Base-by-base conservation (phyloP, 176 grass and related monocot species). In the Triticum monococcum region DNA sequence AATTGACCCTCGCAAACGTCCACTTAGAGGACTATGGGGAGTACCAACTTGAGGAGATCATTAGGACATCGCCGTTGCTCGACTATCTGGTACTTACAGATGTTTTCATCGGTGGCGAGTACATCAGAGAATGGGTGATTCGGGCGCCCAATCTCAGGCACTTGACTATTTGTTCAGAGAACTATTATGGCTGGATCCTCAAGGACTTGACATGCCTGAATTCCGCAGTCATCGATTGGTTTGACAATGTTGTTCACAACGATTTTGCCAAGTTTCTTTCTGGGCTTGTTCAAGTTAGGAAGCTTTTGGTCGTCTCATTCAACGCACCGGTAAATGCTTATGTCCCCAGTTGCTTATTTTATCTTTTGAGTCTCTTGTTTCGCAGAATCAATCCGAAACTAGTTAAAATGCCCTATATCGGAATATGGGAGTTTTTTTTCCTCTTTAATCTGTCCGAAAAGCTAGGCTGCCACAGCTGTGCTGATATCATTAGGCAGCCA, bases 31-130 rank as follows among this genome's bases (percentile, higher is more conserved):
- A 63, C 54, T 25, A 80, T 1, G 77, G 77, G 54, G 85, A 87
- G 67, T 73, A 80, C 54, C 67, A 80, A 33, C 66, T 86, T 56
- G 85, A 80, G 54, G 54, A 80, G 54, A 87, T 87, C 50, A 64
- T 87, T 5, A 67, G 35, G 26, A 50, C 67, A 20, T 87, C 77
- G 37, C 85, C 85, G 6, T 73, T 73, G 38, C 77, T 87, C 4
- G 67, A 87, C 28, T 3, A 8, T 38, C 77, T 87, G 25, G 20
- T 72, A 8, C 76, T 86, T 8, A 24, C 5, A 0, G 77, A 63
- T 59, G 74, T 80, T 40, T 46, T 33, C 26, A 13, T 0, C 0
- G 85, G 67, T 3, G 68, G 68, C 20, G 54, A 72, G 9, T 20
- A 72, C 3, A 7, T 63, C 8, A 72, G 59, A 25, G 13, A 80